Percentiles rank a stretch among this genome's conserved stretches.
Conservation (phyloP, 2,329 filamentous ascomycete genomes). For the Monilinia aucupariae region DNA sequence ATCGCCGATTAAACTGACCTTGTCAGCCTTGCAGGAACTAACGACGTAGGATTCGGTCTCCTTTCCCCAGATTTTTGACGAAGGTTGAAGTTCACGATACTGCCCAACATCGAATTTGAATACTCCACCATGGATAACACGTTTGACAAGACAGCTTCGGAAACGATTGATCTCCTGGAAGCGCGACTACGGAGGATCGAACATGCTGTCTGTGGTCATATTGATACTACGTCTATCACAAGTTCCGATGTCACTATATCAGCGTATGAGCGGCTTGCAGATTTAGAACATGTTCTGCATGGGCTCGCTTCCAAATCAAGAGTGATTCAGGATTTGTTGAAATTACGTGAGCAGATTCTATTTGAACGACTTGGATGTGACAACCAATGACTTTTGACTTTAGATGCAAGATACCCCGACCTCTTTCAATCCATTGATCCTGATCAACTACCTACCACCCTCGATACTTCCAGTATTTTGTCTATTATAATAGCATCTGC, state of each 20-base stretch:
- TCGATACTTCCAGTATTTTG: constrained; percentile 29
- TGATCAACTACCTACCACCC: constrained; percentile 28
- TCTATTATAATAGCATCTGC: constrained; percentile 35
- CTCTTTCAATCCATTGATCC: constrained; percentile 33
- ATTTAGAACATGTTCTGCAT: constrained; percentile 27
- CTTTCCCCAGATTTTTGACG: constrained; percentile 9
- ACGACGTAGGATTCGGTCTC: not conserved
- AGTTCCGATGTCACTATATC: constrained; percentile 17
- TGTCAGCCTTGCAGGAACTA: constrained; percentile 9
- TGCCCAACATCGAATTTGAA: not conserved
- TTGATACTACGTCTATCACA: constrained; percentile 15
- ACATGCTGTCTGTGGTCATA: constrained; percentile 29
- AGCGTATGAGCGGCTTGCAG: constrained; percentile 21
- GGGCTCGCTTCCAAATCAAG: constrained; percentile 32
- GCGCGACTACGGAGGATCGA: constrained; percentile 33
- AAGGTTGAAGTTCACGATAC: not conserved
- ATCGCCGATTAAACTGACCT: not conserved
- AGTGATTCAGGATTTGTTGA: constrained; percentile 34
- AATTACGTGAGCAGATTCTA: constrained; percentile 28
- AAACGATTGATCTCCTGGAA: constrained; percentile 35
- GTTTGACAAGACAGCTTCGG: constrained; percentile 32
- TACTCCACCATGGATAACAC: constrained; percentile 28
- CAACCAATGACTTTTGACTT: constrained; percentile 20
- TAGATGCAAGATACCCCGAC: constrained; percentile 34
- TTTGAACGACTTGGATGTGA: not conserved